A percentile compares a stretch with the other conserved stretches of the same genome.
phyloP scores from a whole-genome alignment of 2,329 filamentous ascomycete genomes.

The Neocatenulostroma microsporum region DNA sequence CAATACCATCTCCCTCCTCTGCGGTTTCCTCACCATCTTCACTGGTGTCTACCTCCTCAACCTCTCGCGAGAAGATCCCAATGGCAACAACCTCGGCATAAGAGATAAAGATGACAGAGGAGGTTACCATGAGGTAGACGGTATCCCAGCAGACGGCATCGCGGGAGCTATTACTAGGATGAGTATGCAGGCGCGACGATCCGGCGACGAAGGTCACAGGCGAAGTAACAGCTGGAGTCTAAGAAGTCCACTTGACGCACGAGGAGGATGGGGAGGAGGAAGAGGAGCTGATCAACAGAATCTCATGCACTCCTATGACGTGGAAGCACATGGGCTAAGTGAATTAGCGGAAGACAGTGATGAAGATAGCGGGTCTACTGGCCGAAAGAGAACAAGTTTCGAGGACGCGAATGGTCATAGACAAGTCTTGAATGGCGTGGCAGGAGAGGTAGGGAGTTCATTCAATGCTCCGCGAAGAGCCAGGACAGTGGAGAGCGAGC shows the following conservation, averaged over 20 bases:
- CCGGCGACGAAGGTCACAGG: constrained; percentile 47
- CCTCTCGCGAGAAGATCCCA: constrained; percentile 80
- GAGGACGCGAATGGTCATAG: constrained; percentile 20
- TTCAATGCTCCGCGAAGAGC: constrained; percentile 9
- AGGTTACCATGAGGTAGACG: constrained; percentile 51
- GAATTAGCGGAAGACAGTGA: constrained; percentile 74
- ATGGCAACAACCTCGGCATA: constrained; percentile 61
- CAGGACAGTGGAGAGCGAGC: constrained; percentile 11
- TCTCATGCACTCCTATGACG: constrained; percentile 81
- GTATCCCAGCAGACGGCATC: constrained; percentile 83
- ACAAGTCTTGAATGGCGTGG: too few species aligned
- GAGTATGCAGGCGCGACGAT: constrained; percentile 85
- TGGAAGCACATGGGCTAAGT: constrained; percentile 62
- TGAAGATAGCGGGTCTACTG: constrained; percentile 41
- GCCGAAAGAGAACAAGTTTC: constrained; percentile 28
- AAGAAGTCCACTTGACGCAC: constrained; percentile 44
- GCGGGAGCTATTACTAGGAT: constrained; percentile 82
- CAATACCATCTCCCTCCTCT: constrained; percentile 85
- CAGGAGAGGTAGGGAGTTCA: constrained; percentile 9
- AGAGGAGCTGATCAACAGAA: constrained; percentile 60
- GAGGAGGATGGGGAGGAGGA: constrained; percentile 13
- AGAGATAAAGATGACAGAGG: constrained; percentile 33
- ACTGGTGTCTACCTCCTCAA: constrained; percentile 93
- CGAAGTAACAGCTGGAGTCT: constrained; percentile 46
- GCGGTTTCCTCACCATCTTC: constrained; percentile 91